These are phyloP conservation scores for Coprinellus aureogranulatus DNA, from an alignment of 768 basidiomycete genomes.

Conservation along the genomic window DNA sequence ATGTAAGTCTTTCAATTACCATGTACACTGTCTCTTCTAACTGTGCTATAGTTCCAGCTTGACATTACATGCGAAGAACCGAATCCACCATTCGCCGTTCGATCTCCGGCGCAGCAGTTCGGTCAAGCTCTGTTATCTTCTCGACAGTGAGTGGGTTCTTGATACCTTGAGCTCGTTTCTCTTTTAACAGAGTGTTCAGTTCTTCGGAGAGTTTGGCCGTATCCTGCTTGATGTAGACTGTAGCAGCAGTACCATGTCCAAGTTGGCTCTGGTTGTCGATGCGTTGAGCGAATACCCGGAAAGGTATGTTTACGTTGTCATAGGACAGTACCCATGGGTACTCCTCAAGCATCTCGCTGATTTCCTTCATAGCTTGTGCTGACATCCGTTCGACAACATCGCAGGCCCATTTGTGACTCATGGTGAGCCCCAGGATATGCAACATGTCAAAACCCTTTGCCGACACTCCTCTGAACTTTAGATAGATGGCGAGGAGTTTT, in stretches of 20 bases:
- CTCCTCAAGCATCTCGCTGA: slow-evolving; percentile 17
- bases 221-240: slow-evolving; percentile 29
- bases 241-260: slow-evolving; percentile 34
- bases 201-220: slow-evolving; percentile 12
- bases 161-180: slow-evolving; percentile 17
- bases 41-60: too few species aligned
- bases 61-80: slow-evolving; percentile 25
- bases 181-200: slow-evolving; percentile 18
- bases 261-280: slow-evolving; percentile 35
- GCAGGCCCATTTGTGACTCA: slow-evolving; percentile 39
- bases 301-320: slow-evolving; percentile 38
- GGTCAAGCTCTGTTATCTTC: slow-evolving; percentile 21
- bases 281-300: slow-evolving; percentile 35
- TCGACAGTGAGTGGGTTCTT: slow-evolving; percentile 20
- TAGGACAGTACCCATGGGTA: slow-evolving; percentile 30
- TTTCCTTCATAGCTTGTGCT: slow-evolving; percentile 18
- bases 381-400: slow-evolving; percentile 26
- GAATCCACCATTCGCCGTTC: slow-evolving; percentile 11
- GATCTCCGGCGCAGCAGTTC: slow-evolving; percentile 12
- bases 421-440: slow-evolving; percentile 33
- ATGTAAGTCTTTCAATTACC: too few species aligned
- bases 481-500: slow-evolving; percentile 34
- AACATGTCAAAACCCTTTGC: slow-evolving; percentile 37
- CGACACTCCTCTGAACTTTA: slow-evolving; percentile 35
- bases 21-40: too few species aligned